phyloP scores from a whole-genome alignment of 176 grass and related monocot species.

The Elymus sibiricus region DNA sequence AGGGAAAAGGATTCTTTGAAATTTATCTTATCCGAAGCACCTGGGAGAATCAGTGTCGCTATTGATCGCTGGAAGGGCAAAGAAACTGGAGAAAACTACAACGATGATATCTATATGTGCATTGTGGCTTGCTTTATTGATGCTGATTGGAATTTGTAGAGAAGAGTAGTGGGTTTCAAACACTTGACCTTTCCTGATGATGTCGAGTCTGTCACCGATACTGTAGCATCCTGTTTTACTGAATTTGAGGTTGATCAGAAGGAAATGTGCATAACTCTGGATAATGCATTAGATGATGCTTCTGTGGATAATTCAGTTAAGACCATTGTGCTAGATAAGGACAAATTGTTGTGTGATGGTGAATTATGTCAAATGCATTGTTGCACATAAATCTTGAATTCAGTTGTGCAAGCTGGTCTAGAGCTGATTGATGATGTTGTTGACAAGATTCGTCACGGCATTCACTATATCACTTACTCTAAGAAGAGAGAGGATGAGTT shows the following conservation, averaged over 20 bases:
- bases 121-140: constrained; percentile 29
- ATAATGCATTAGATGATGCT: constrained; percentile 16
- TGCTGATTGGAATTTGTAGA: constrained; percentile 20
- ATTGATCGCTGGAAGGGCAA: constrained; percentile 14
- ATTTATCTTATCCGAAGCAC: background rate
- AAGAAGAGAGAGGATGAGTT: background rate
- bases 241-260: constrained; percentile 20
- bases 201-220: background rate
- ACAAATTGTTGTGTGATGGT: constrained; percentile 19
- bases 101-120: constrained; percentile 20
- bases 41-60: constrained; percentile 6
- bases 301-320: constrained; percentile 26
- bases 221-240: background rate
- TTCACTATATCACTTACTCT: constrained; percentile 22
- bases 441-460: constrained; percentile 17
- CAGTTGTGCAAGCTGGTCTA: background rate
- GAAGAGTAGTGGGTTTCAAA: constrained; percentile 26
- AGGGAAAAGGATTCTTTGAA: constrained; percentile 9
- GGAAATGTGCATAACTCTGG: constrained; percentile 30
- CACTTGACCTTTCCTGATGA: constrained; percentile 20
- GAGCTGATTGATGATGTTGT: constrained; percentile 19
- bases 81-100: background rate
- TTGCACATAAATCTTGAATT: constrained; percentile 14
- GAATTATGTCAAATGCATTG: constrained; percentile 22
- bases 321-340: background rate